Base-by-base conservation (phyloP, 768 basidiomycete genomes). In the Tricholoma flavovirens region DNA sequence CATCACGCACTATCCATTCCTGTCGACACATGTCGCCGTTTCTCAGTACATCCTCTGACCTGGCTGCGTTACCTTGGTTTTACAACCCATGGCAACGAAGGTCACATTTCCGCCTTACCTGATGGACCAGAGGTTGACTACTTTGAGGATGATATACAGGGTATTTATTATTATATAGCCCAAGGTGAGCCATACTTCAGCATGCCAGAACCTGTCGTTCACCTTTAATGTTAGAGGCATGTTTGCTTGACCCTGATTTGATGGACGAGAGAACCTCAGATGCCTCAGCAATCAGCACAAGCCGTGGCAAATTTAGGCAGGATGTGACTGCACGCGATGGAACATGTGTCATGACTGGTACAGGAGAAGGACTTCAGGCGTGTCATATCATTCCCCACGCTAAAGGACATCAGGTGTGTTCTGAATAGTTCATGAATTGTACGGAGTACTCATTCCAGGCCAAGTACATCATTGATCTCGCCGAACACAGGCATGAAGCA, bases 51-150 rank as follows among this genome's bases (percentile, higher is more conserved):
- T 52, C 61, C 61, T 59, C 59, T 62, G 11, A 53, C 40, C 22
- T 62, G 61, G 61, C 33, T 62, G 56, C 56, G 59, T 40, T 62
- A 55, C 55, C n/a, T 62, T 19, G 59, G 56, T 38, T 62, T 57
- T 55, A 60, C 56, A 36, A 60, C 60, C 49, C 45, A 59, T 52
- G 61, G 61, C 46, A 57, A 19, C 15, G 53, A 59, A 55, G 61
- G 61, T 49, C 48, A 60, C 50, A 62, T 62, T 49, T 62, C 58
- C 40, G 10, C 30, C 15, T 26, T 42, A 26, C 17, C 53, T 48
- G 59, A 17, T 52, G 60, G 60, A 53, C 46, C 52, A 54, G 58
- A 29, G 52, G 60, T 62, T 30, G 26, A 48, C 21, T 56, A 62
- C 52, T 55, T 15, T 53, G 21, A 59, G 36, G 45, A 14, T 56